Base-by-base conservation (phyloP, 768 basidiomycete genomes). In the Candolleomyces efflorescens region DNA sequence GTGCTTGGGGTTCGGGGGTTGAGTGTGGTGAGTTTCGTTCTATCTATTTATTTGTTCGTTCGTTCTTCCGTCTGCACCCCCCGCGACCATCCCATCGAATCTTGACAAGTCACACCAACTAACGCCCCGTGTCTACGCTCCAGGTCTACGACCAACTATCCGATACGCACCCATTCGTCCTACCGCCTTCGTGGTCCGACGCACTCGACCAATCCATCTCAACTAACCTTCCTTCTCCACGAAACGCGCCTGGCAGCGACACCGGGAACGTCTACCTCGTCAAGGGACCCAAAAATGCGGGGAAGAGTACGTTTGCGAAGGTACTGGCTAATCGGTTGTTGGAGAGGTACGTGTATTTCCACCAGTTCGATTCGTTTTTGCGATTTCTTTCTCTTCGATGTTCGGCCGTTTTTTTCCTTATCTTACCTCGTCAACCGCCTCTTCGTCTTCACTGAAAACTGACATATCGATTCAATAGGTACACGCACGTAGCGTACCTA, bases 261-360 rank as follows among this genome's bases (percentile, higher is more conserved):
- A 46, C 55, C 64, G 46, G 56, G 70, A 0, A 72, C 87, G 27
- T 41, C 37, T 86, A 78, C 59, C 66, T 97, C 2, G 79, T 98
- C 20, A 92, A 87, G 65, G 96, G 96, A 0, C 82, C 90, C 0
- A 95, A 92, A 70, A 86, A 90, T 51, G 80, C 84, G 7, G 95
- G 96, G 0, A 99, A 99, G 70, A 96, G 93, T 60, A 92, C 92
- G 0, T 89, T 98, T 64, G 84, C 90, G 0, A 76, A 90, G 54
- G 83, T 83, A 1, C 67, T 92, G 13, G 67, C 90, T 15, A 97
- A 97, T 66, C 75, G 74, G 12, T 73, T 99, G 27, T 68, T 90
- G 24, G 71, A 67, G 32, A 74, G 76, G 87, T 48, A 13, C 18
- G 46, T 91, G 5, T 43, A 46, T 3, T n/a, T 45, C 10, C 49